These are phyloP conservation scores for Panaeolus papilionaceus DNA, from an alignment of 768 basidiomycete species.

Conservation along the genomic window DNA sequence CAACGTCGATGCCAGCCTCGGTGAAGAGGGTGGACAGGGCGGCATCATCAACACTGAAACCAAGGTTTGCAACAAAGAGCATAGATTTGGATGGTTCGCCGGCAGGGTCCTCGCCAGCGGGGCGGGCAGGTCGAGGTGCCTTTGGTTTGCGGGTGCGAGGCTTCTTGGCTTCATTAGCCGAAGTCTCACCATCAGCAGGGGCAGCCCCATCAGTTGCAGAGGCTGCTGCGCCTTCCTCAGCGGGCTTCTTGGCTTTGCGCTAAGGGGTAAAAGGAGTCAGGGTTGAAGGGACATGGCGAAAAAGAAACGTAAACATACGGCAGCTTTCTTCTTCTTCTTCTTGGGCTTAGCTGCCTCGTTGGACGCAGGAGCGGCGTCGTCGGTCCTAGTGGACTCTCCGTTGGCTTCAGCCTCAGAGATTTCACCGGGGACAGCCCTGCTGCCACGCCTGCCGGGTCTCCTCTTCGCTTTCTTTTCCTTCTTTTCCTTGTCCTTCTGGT, in stretches of 20 bases:
- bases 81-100: constrained; percentile 90
- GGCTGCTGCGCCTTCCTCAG: constrained; percentile 40
- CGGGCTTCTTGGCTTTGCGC: constrained; percentile 62
- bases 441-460: constrained; percentile 84
- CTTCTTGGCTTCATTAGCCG: constrained; percentile 53
- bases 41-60: constrained; percentile 90
- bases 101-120: constrained; percentile 80
- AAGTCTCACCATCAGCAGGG: constrained; percentile 42
- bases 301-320: constrained; percentile 49
- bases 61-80: constrained; percentile 97
- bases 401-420: constrained; percentile 90
- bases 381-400: constrained; percentile 71
- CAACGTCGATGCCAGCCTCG: constrained; percentile 81
- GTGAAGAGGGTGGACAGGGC: constrained; percentile 84
- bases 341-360: constrained; percentile 81
- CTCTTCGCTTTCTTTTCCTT: constrained; percentile 82
- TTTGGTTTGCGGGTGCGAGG: constrained; percentile 63
- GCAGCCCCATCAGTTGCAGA: constrained; percentile 40
- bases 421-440: constrained; percentile 88
- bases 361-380: constrained; percentile 58
- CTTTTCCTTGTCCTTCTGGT: constrained; percentile 85
- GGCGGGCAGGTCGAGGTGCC: constrained; percentile 64
- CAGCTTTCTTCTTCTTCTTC: constrained; percentile 81
- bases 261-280: constrained; percentile 36
- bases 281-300: constrained; percentile 20